A percentile compares a stretch with the other conserved stretches of the same genome.
Conservation (phyloP, 2,329 filamentous ascomycete species). For the Aspergillus flavus region DNA sequence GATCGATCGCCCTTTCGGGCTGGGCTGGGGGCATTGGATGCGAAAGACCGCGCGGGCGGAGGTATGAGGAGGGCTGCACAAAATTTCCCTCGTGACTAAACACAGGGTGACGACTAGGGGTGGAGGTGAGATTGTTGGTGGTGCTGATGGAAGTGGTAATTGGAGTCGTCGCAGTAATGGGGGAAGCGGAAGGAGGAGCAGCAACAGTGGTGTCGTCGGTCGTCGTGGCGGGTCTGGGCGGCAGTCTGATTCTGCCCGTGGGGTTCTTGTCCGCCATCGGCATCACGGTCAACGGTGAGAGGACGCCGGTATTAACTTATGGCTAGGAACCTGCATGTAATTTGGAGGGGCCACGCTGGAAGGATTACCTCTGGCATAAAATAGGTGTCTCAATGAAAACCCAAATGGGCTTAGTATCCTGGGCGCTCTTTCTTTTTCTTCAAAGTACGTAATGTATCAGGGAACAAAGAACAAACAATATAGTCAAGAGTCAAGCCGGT, state of each 20-base stretch:
- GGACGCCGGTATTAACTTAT: background rate
- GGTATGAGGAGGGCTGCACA: constrained; percentile 52
- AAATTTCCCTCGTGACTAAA: constrained; percentile 49
- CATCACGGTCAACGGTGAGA: background rate
- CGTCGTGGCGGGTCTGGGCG: constrained; percentile 18
- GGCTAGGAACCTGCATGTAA: background rate
- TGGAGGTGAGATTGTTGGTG: constrained; percentile 8
- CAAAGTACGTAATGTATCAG: background rate
- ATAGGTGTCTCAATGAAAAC: background rate
- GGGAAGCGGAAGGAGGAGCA: constrained; percentile 4
- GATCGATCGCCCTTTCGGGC: constrained; percentile 50
- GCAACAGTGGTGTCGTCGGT: background rate
- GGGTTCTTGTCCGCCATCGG: constrained; percentile 28
- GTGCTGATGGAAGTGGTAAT: constrained; percentile 8
- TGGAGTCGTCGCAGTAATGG: constrained; percentile 1
- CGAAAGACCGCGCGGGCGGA: constrained; percentile 43
- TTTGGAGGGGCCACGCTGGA: background rate
- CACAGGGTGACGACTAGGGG: constrained; percentile 14
- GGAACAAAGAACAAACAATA: background rate
- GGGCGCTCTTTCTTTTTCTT: background rate
- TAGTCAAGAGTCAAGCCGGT: background rate
- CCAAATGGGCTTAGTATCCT: background rate
- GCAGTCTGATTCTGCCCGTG: constrained; percentile 29
- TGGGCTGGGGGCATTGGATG: constrained; percentile 44
- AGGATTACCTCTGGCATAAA: background rate